Evolutionary conservation across 208 protist species (phyloP).

Genomic region (Phytomonas serpens): DNA sequence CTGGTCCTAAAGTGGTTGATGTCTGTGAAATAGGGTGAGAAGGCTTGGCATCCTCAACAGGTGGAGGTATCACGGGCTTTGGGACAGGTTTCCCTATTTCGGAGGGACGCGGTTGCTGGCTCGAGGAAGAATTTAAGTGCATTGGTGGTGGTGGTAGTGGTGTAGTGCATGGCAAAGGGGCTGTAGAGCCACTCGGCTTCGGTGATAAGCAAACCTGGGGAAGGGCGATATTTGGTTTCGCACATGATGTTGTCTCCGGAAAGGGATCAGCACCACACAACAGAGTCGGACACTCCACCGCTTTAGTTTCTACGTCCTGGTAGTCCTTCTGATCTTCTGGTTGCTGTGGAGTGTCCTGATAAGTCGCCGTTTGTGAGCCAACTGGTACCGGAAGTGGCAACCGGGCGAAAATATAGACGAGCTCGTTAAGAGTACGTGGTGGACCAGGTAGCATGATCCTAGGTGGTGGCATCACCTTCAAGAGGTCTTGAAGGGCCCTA

Average conservation of each 20-base stretch:
- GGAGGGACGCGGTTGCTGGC: background rate
- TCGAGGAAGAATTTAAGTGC: background rate
- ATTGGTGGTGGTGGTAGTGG: background rate
- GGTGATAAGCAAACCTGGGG: background rate
- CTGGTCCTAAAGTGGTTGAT: slow-evolving; percentile 6
- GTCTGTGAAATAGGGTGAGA: slow-evolving; percentile 10
- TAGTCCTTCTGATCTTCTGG: background rate
- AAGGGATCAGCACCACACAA: background rate
- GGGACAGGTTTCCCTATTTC: background rate
- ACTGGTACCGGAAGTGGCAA: slow-evolving; percentile 12
- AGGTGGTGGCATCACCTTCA: slow-evolving; percentile 17
- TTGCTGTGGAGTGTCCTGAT: background rate
- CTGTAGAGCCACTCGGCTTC: background rate
- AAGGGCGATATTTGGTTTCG: background rate
- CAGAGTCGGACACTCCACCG: background rate
- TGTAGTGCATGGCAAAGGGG: background rate
- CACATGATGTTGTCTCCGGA: background rate
- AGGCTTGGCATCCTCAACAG: background rate
- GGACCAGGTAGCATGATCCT: slow-evolving; percentile 20
- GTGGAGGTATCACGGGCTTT: slow-evolving; percentile 3
- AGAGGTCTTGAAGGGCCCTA: slow-evolving; percentile 10
- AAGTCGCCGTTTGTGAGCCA: background rate
- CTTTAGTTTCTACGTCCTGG: background rate
- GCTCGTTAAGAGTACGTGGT: slow-evolving; percentile 32
- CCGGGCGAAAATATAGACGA: slow-evolving; percentile 30